A percentile compares a stretch with the other conserved stretches of the same genome.
Evolutionary conservation across 345 rosid species (phyloP).

Genomic region (Geranium brycei): DNA sequence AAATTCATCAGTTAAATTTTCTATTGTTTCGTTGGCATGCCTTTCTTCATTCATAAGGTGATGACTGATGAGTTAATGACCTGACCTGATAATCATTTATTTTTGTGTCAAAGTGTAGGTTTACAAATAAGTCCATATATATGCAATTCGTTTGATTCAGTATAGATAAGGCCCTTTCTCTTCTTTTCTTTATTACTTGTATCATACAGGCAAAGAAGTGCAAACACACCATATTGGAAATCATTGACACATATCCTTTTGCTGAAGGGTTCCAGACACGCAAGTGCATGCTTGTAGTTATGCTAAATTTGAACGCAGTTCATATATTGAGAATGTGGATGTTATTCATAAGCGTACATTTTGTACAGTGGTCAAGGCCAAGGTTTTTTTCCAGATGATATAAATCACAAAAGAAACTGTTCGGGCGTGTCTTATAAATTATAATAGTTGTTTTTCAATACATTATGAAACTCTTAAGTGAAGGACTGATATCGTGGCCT

Average conservation of each 20-base stretch:
- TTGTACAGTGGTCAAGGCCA: slow-evolving; percentile 72
- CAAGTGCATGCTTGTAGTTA: neutral
- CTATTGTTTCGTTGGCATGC: neutral
- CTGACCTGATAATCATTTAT: too few relatives aligned
- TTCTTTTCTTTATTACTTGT: too few relatives aligned
- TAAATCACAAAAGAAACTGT: slow-evolving; percentile 52
- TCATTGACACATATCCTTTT: neutral
- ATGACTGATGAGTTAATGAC: neutral
- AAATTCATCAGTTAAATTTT: neutral
- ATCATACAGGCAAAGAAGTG: too few relatives aligned
- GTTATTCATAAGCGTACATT: slow-evolving; percentile 6
- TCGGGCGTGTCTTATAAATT: slow-evolving; percentile 20
- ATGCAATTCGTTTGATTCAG: neutral
- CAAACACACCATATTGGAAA: neutral
- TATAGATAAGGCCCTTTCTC: too few relatives aligned
- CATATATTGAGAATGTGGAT: neutral
- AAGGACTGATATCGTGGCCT: neutral
- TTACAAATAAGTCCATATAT: too few relatives aligned
- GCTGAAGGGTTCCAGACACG: neutral
- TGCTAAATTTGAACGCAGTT: neutral
- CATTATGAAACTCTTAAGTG: neutral
- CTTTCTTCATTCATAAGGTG: neutral
- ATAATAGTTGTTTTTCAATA: neutral
- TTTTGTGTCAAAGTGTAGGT: too few relatives aligned
- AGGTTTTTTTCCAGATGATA: slow-evolving; percentile 71